Percentiles rank a stretch among this genome's conserved stretches.
Evolutionary conservation across 441 rosid genomes (phyloP).

Genomic region (Jatropha multifida): DNA sequence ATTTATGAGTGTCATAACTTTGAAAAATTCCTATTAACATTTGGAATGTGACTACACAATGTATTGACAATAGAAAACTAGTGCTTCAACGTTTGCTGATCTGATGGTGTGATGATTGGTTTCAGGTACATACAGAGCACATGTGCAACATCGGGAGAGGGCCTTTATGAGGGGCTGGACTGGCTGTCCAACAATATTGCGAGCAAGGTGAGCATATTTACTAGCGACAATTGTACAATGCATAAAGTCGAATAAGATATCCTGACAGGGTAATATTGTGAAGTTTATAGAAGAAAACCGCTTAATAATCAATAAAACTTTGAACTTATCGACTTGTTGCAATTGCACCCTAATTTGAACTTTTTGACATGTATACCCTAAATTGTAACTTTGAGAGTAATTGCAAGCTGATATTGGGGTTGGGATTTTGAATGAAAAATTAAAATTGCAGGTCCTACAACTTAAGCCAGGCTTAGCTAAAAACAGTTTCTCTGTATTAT

Average conservation of each 20-base stretch:
- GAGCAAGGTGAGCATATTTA: constrained; percentile 24
- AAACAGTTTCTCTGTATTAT: too few species aligned
- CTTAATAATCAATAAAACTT: not conserved
- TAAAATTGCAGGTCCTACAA: too few species aligned
- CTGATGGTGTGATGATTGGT: constrained; percentile 9
- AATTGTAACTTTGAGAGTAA: too few species aligned
- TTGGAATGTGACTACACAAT: not conserved
- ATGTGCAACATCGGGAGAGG: constrained; percentile 56
- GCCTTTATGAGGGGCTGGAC: constrained; percentile 55
- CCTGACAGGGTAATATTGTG: not conserved
- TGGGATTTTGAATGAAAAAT: too few species aligned
- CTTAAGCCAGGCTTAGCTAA: too few species aligned
- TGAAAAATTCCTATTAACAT: not conserved
- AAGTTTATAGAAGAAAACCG: not conserved
- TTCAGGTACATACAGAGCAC: constrained; percentile 59
- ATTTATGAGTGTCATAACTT: not conserved
- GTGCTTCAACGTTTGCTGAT: not conserved
- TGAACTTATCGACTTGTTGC: too few species aligned
- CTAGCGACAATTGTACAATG: not conserved
- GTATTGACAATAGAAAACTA: not conserved
- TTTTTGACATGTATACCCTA: too few species aligned
- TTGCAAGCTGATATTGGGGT: too few species aligned
- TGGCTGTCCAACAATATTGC: constrained; percentile 60
- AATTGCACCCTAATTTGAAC: too few species aligned
- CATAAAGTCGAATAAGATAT: constrained; percentile 4